phyloP scores from a whole-genome alignment of 805 yeast genomes.

The Myxozyma mucilagina region DNA sequence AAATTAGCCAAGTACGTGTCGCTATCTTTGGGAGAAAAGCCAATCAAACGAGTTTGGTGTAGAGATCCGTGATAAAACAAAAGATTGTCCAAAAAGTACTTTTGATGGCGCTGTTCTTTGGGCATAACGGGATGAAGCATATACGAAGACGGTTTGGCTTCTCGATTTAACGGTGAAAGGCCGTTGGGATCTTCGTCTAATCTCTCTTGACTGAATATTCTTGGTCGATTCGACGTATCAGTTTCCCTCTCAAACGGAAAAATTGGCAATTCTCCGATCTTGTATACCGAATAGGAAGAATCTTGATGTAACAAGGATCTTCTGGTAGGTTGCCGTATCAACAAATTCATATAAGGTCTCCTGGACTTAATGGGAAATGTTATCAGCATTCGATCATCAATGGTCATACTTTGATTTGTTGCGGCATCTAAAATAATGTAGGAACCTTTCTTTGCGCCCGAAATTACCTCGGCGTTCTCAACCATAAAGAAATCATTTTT shows the following conservation, averaged over 20 bases:
- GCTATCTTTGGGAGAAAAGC: slow-evolving; percentile 5
- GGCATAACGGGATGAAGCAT: slow-evolving; percentile 3
- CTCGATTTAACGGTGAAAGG: neutral
- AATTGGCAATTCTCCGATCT: slow-evolving; percentile 7
- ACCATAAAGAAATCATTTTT: slow-evolving; percentile 13
- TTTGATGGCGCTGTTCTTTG: neutral
- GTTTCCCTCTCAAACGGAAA: slow-evolving; percentile 6
- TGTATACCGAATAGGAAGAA: slow-evolving; percentile 9
- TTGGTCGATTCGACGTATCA: slow-evolving; percentile 1
- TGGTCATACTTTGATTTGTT: neutral
- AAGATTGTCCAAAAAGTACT: slow-evolving; percentile 8
- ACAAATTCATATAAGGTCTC: slow-evolving; percentile 18
- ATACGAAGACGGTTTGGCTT: slow-evolving; percentile 10
- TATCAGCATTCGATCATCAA: slow-evolving; percentile 1
- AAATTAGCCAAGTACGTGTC: slow-evolving; percentile 13
- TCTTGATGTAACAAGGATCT: neutral
- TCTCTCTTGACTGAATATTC: neutral
- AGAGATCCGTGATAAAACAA: slow-evolving; percentile 18
- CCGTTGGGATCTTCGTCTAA: neutral
- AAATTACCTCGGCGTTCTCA: neutral
- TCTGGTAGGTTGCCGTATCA: neutral
- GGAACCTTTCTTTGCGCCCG: neutral
- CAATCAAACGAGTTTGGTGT: slow-evolving; percentile 21
- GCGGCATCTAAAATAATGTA: neutral
- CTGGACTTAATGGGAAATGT: slow-evolving; percentile 23